Conservation (phyloP, 1,284 basidiomycete genomes). For the Athelia sp. region DNA sequence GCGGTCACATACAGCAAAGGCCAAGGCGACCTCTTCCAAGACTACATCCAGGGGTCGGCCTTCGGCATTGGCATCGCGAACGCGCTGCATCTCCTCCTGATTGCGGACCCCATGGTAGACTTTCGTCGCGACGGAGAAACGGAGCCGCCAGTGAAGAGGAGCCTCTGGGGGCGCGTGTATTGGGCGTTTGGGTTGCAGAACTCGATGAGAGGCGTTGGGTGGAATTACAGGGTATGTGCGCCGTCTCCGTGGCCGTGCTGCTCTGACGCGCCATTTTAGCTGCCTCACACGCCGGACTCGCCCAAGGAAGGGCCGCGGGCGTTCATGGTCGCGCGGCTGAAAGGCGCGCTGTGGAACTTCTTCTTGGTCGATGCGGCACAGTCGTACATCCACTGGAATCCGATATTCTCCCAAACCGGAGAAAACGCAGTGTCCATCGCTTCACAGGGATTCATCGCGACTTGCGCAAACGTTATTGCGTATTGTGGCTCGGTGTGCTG, state of each 20-base stretch:
- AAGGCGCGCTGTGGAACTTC: conserved; percentile 7
- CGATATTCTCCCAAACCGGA: conserved; percentile 8
- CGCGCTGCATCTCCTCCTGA: conserved; percentile 11
- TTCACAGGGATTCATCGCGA: conserved; percentile 12
- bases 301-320: conserved; percentile 1
- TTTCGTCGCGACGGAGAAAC: conserved; percentile 12
- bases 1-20: conserved; percentile 2
- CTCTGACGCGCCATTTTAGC: neutral
- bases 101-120: conserved; percentile 10
- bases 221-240: conserved; percentile 13
- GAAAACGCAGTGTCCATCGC: conserved; percentile 8
- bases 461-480: conserved; percentile 9
- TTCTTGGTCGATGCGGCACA: conserved; percentile 15
- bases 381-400: conserved; percentile 13
- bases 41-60: conserved; percentile 8
- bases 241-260: neutral
- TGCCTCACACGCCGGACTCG: conserved; percentile 3
- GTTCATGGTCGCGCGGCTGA: conserved; percentile 6
- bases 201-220: conserved; percentile 13
- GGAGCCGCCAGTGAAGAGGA: conserved; percentile 1
- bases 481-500: conserved; percentile 8
- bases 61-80: conserved; percentile 11
- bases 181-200: conserved; percentile 11
- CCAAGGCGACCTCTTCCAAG: conserved; percentile 4
- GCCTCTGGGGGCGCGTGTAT: conserved; percentile 8